Percentiles rank a stretch among this genome's conserved stretches.
Evolutionary conservation across 768 basidiomycete species (phyloP).

Genomic region (Gymnopilus dilepis): DNA sequence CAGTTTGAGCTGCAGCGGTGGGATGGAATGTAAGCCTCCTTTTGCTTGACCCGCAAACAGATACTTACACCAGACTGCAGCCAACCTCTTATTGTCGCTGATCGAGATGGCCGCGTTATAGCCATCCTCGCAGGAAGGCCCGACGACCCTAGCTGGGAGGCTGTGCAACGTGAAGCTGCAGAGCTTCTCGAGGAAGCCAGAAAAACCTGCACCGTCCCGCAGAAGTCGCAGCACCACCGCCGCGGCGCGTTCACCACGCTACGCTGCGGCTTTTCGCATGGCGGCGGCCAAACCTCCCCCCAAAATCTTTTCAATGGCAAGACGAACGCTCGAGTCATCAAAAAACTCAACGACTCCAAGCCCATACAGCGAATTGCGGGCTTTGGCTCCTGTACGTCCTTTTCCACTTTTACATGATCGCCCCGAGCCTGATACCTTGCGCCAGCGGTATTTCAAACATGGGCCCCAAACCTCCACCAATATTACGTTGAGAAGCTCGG

Average conservation of each 20-base stretch:
- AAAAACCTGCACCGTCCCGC: neutral
- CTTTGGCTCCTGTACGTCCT: neutral
- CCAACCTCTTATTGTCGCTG: conserved; percentile 3
- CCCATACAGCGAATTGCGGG: neutral
- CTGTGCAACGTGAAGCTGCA: neutral
- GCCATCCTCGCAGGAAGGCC: conserved; percentile 10
- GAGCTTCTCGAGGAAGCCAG: neutral
- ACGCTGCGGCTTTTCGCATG: neutral
- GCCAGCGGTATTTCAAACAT: neutral
- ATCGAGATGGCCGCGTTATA: neutral
- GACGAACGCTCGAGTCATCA: neutral
- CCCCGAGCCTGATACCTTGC: no score
- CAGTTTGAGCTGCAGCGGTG: neutral
- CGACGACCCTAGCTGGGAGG: neutral
- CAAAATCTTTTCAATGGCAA: neutral
- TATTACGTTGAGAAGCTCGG: neutral
- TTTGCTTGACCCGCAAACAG: no score
- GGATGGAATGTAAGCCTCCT: conserved; percentile 4
- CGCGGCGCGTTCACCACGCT: conserved; percentile 7
- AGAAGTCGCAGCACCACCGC: neutral
- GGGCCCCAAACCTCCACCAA: neutral
- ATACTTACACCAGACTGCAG: neutral
- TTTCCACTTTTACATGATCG: no score
- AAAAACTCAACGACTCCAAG: neutral
- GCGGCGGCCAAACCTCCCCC: neutral